Evolutionary conservation across 306 rosid species (phyloP), one percentile per base, ranked within the genome.

Genomic region (Vigna trinervia): DNA sequence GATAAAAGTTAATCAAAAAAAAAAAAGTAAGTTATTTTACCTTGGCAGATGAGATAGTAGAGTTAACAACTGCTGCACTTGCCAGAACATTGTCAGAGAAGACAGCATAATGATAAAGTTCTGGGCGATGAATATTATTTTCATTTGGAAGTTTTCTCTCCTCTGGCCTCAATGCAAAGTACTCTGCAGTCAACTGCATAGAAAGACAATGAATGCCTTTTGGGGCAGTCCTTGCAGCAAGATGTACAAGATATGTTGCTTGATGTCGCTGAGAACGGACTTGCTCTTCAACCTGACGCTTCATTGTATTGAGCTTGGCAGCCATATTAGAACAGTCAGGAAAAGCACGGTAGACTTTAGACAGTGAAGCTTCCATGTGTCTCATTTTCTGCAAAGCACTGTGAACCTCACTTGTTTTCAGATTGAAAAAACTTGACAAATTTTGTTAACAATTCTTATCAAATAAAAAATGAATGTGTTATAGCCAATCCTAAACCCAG

Each of bases 41-140:
- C 82, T 70, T 60, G 72, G 82, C 72, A 59, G 65, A 48, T 36
- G 72, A 48, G 57, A 78, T 51, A 15, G 82, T 78, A 70, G 82
- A 78, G 54, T 78, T 78, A 11, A 78, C 77, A 60, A 78, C 82
- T 14, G 52, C 77, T 9, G 72, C 82, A 78, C 82, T 71, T 58
- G 82, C 82, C 56, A 78, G 56, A 61, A 78, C 82, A 38, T 78
- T 78, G 64, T 78, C 82, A 51, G 82, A 70, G 77, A 78, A 78
- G 57, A 78, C 47, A 60, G 72, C 82, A 50, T 78, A 78, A 71
- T 78, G 82, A 78, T 70, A 50, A 70, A 78, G 82, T 19, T 78
- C 65, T 22, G 82, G 72, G 50, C 38, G 54, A 70, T 50, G 32
- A 60, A 78, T 71, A 69, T 60, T 78, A 60, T 71, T 61, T 71